Percentiles rank a stretch among this genome's conserved stretches.
These are phyloP conservation scores for Colletotrichum eleusines DNA, from an alignment of 2,329 filamentous ascomycete genomes.

Conservation along the genomic window DNA sequence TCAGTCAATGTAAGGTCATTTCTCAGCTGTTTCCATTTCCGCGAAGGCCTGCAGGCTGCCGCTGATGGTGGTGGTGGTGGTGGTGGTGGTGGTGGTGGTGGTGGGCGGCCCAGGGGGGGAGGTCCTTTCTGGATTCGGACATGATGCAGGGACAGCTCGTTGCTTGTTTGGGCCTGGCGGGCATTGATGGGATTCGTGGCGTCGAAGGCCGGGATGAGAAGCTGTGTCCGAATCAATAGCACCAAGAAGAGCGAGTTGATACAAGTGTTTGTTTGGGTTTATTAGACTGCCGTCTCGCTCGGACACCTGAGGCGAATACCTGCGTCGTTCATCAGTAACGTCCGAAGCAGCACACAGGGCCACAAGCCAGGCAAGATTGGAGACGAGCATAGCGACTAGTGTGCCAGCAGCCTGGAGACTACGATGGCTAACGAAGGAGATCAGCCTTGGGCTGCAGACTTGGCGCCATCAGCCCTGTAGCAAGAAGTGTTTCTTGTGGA, in stretches of 20 bases:
- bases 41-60: conserved; percentile 7
- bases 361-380: background rate
- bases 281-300: background rate
- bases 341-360: background rate
- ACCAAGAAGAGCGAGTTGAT: background rate
- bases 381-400: background rate
- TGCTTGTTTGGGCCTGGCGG: conserved; percentile 35
- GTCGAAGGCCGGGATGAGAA: conserved; percentile 1
- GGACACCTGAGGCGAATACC: background rate
- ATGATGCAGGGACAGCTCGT: conserved; percentile 40
- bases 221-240: background rate
- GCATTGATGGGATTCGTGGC: background rate
- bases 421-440: conserved; percentile 13
- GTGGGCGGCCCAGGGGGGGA: background rate
- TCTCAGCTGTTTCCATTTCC: conserved; percentile 15
- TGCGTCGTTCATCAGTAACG: background rate
- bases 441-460: conserved; percentile 14
- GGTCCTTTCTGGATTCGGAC: conserved; percentile 33
- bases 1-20: background rate
- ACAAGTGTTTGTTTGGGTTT: conserved; percentile 2
- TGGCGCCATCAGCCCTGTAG: conserved; percentile 2
- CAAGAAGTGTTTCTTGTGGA: conserved; percentile 10
- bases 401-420: background rate
- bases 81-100: background rate
- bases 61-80: background rate